phyloP scores from a whole-genome alignment of 305 asterid species.

The Solanum hybrid region DNA sequence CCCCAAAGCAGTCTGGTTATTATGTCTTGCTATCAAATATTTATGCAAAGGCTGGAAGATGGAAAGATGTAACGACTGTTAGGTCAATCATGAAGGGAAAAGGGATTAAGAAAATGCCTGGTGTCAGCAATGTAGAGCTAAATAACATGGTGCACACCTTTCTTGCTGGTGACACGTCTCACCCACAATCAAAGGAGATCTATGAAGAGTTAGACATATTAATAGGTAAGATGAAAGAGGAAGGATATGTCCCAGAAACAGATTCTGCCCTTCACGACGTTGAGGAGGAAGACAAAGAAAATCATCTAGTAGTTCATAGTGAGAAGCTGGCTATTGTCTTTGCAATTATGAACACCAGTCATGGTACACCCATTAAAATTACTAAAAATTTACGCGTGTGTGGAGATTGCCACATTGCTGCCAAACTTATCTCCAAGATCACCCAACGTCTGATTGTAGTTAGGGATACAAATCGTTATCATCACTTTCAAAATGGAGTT shows the following conservation, averaged over 20 bases:
- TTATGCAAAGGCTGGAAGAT: conserved; percentile 78
- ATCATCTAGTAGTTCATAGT: conserved; percentile 65
- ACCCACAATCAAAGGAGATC: conserved; percentile 47
- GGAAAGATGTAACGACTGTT: conserved; percentile 60
- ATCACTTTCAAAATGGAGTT: conserved; percentile 62
- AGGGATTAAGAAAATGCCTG: conserved; percentile 70
- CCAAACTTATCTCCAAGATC: conserved; percentile 64
- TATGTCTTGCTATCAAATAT: conserved; percentile 71
- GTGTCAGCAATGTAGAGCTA: conserved; percentile 74
- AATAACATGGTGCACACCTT: conserved; percentile 48
- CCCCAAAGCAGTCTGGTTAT: conserved; percentile 71
- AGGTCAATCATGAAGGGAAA: conserved; percentile 57
- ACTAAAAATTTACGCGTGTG: conserved; percentile 77
- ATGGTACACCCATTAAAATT: conserved; percentile 48
- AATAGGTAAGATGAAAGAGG: conserved; percentile 64
- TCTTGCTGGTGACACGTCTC: conserved; percentile 68
- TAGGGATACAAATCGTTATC: conserved; percentile 76
- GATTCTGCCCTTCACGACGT: conserved; percentile 67
- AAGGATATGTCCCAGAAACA: conserved; percentile 65
- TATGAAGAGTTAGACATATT: conserved; percentile 56
- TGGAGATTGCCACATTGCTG: conserved; percentile 69
- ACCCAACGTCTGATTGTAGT: conserved; percentile 48
- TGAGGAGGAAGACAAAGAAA: conserved; percentile 87
- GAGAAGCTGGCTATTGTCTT: conserved; percentile 82
- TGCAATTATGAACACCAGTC: conserved; percentile 49